A percentile compares a stretch with the other conserved stretches of the same genome.
These are phyloP conservation scores for Colletotrichum musicola DNA, from an alignment of 2,329 filamentous ascomycete species.

Conservation along the genomic window DNA sequence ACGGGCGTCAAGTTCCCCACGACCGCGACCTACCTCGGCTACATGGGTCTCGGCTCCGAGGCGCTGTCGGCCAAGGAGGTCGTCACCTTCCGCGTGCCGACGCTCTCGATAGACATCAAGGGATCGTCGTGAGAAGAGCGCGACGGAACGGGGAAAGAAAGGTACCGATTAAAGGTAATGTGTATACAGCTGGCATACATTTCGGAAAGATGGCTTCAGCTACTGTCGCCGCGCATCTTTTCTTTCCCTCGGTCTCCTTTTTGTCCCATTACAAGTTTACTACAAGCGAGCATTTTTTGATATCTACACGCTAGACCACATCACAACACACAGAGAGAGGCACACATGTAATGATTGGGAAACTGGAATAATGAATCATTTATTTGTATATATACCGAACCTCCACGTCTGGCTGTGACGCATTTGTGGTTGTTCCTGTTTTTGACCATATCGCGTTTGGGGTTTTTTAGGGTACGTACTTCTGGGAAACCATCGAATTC, in stretches of 20 bases:
- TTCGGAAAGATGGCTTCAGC: not conserved
- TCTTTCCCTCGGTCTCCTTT: too few relatives aligned
- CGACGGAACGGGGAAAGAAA: constrained; percentile 1
- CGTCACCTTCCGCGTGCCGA: constrained; percentile 62
- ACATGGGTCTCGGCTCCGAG: constrained; percentile 65
- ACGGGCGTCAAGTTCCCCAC: constrained; percentile 52
- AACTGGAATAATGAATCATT: constrained; percentile 31
- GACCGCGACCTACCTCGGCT: constrained; percentile 61
- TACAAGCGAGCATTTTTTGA: constrained; percentile 38
- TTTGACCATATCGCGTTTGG: not conserved
- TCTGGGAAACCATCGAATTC: too few relatives aligned
- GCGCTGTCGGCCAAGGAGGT: constrained; percentile 56
- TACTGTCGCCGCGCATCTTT: too few relatives aligned
- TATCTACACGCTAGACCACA: constrained; percentile 32
- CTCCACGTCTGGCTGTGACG: too few relatives aligned
- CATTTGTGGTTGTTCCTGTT: not conserved
- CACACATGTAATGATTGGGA: constrained; percentile 29
- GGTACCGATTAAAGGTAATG: constrained; percentile 18
- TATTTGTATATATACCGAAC: constrained; percentile 15
- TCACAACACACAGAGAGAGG: not conserved
- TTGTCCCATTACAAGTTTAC: constrained; percentile 3
- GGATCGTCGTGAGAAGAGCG: constrained; percentile 1
- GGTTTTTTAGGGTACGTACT: too few relatives aligned
- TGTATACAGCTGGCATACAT: constrained; percentile 23
- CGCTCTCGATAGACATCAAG: constrained; percentile 50